Evolutionary conservation across 208 protist genomes (phyloP).

Genomic region (Leptomonas seymouri): DNA sequence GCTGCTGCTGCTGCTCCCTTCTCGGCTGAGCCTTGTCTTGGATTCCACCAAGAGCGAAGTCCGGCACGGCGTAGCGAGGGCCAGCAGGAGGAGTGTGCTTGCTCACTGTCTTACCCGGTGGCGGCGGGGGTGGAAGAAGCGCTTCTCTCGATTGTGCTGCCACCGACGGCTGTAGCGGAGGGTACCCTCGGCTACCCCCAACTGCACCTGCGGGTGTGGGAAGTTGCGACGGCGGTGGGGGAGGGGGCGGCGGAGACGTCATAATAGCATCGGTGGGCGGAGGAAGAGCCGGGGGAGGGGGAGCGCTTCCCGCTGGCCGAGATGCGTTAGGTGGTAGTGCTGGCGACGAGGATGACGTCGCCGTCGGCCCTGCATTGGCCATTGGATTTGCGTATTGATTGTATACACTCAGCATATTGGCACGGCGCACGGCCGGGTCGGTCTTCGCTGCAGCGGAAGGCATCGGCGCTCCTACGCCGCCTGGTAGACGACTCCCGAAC

Average conservation of each 20-base stretch:
- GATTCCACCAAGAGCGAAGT: slow-evolving; percentile 10
- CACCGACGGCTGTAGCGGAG: too few species aligned
- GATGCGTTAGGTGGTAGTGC: neutral
- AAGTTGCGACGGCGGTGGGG: neutral
- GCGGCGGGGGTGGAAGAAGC: slow-evolving; percentile 11
- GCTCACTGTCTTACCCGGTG: neutral
- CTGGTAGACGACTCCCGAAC: slow-evolving; percentile 10
- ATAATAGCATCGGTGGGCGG: neutral
- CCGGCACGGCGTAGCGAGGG: slow-evolving; percentile 21
- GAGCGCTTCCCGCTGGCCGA: neutral
- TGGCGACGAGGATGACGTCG: slow-evolving; percentile 1
- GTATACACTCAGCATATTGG: slow-evolving; percentile 27
- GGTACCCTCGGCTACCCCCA: too few species aligned
- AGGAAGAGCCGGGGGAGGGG: slow-evolving; percentile 4
- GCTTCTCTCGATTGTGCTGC: too few species aligned
- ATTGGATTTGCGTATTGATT: slow-evolving; percentile 22
- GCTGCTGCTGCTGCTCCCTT: neutral
- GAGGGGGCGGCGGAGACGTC: neutral
- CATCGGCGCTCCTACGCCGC: neutral
- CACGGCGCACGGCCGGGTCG: slow-evolving; percentile 7
- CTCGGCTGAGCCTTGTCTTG: neutral
- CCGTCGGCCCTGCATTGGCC: neutral
- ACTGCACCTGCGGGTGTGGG: too few species aligned
- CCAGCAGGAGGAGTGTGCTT: neutral
- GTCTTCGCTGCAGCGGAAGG: slow-evolving; percentile 3